A percentile compares a stretch with the other conserved stretches of the same genome.
phyloP scores from a whole-genome alignment of 2,329 filamentous ascomycete species.

The Zasmidium citrigriseum region DNA sequence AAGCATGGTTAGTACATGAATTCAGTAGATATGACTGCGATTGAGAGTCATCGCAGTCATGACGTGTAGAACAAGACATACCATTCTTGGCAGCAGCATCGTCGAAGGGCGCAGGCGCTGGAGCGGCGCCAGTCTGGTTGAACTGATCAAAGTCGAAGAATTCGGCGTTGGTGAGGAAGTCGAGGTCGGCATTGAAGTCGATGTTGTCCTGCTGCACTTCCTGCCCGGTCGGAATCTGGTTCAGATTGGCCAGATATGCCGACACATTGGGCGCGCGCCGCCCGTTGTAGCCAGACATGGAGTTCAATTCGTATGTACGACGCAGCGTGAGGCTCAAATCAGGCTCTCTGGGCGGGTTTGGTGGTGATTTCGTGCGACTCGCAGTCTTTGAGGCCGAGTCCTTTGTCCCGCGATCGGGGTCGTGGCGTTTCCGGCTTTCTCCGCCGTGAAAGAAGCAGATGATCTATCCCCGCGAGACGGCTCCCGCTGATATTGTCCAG shows the following conservation, averaged over 20 bases:
- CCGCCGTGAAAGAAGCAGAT: not conserved
- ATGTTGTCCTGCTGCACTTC: constrained; percentile 57
- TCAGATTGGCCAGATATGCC: constrained; percentile 84
- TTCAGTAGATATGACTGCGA: not conserved
- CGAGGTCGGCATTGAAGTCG: constrained; percentile 56
- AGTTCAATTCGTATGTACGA: constrained; percentile 1
- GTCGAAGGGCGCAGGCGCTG: constrained; percentile 1
- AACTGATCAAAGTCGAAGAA: constrained; percentile 67
- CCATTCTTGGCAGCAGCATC: constrained; percentile 17
- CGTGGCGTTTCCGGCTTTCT: not conserved
- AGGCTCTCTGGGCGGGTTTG: not conserved
- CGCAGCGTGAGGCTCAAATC: not conserved
- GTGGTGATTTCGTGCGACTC: not conserved
- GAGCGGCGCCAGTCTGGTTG: constrained; percentile 10
- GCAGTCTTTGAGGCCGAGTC: not conserved
- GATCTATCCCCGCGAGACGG: not conserved
- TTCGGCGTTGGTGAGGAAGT: constrained; percentile 58
- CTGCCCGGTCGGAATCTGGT: constrained; percentile 67
- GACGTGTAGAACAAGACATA: constrained; percentile 5
- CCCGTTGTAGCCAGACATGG: constrained; percentile 73
- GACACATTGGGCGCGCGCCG: constrained; percentile 84
- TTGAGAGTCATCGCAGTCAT: not conserved
- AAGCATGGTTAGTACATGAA: constrained; percentile 10
- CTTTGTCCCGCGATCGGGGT: not conserved
- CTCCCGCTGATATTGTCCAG: no score